Evolutionary conservation across 192 early-diverging fungal genomes (phyloP), one percentile per base, ranked within the genome.

Genomic region (Coemansia sp.): DNA sequence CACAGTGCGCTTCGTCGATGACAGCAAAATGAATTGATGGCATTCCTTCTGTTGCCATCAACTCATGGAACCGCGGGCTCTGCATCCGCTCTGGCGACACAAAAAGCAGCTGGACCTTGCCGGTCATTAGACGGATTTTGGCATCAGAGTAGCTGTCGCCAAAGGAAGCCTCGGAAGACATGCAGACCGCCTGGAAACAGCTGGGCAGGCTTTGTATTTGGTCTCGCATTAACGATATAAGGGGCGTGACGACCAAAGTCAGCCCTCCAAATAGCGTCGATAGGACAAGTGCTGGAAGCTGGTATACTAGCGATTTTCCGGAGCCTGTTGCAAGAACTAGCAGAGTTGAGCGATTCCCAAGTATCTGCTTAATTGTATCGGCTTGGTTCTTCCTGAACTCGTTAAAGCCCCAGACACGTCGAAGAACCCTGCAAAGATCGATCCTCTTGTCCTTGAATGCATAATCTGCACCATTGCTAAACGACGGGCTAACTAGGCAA

Each of bases 201-300:
- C 66, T 40, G 2, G 87, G 88, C 40, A 94, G 57, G 34, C 84
- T 83, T 19, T 81, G 82, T 30, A 92, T 78, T 68, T 94, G 92
- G 65, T 94, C 92, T 37, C 90, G 83, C 91, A 94, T 94, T 5
- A 94, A 80, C 7, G 91, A 87, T 25, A 94, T 79, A 59, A 88
- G 86, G 4, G 92, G 92, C 2, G 88, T 91, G 14, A 94, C 81
- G 6, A 94, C 92, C 29, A 94, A 50, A 15, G 86, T 89, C 30
- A 91, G 44, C 0, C 79, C 76, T 0, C 55, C 59, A 20, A 38
- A 25, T 15, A 62, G 52, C 2, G 65, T 50, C 3, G 80, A 84
- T 23, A 90, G 63, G 19, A 92, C 72, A n/a, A 79, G 85, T 3
- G 88, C 68, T 0, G 91, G 88, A 0, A 93, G 79, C 74, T 93